Evolutionary conservation across 352 stramenopile species (phyloP).

Genomic region (Globisporangium cystogenes): DNA sequence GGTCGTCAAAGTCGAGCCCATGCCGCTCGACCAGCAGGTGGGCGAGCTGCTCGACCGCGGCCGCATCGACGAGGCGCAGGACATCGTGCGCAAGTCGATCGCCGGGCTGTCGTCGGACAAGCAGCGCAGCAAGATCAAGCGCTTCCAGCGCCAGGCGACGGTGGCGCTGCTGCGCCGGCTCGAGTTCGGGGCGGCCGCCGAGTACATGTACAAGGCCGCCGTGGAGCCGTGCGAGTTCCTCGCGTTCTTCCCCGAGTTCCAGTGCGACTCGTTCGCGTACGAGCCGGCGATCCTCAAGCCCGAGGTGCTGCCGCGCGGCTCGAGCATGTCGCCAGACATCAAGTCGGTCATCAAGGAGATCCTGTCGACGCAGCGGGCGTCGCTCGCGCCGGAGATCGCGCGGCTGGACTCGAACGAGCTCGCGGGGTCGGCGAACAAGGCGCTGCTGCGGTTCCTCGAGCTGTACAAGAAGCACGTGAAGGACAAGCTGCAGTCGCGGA

Average conservation of each 20-base stretch:
- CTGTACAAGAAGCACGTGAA: slow-evolving; percentile 81
- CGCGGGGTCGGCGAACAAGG: slow-evolving; percentile 51
- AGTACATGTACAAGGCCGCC: slow-evolving; percentile 84
- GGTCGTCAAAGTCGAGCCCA: slow-evolving; percentile 83
- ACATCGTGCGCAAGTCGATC: slow-evolving; percentile 83
- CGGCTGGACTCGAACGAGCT: slow-evolving; percentile 49
- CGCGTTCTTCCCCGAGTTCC: slow-evolving; percentile 80
- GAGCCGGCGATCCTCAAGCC: slow-evolving; percentile 79
- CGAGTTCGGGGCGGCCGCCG: slow-evolving; percentile 69
- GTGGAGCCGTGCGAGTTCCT: slow-evolving; percentile 86
- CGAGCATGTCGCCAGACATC: slow-evolving; percentile 70
- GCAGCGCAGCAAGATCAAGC: slow-evolving; percentile 85
- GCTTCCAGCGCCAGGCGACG: slow-evolving; percentile 80
- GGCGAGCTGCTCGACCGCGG: slow-evolving; percentile 80
- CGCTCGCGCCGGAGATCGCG: slow-evolving; percentile 58
- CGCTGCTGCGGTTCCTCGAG: slow-evolving; percentile 75
- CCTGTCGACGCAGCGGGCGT: slow-evolving; percentile 33
- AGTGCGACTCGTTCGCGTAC: slow-evolving; percentile 79
- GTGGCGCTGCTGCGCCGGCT: slow-evolving; percentile 72
- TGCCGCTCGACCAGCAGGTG: slow-evolving; percentile 81
- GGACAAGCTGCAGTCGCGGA: slow-evolving; percentile 49
- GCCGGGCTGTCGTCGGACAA: slow-evolving; percentile 67
- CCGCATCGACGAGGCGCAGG: slow-evolving; percentile 80
- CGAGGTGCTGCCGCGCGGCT: slow-evolving; percentile 73
- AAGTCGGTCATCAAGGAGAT: slow-evolving; percentile 72